phyloP scores from a whole-genome alignment of 306 rosid genomes.

The Fragaria vesca region DNA sequence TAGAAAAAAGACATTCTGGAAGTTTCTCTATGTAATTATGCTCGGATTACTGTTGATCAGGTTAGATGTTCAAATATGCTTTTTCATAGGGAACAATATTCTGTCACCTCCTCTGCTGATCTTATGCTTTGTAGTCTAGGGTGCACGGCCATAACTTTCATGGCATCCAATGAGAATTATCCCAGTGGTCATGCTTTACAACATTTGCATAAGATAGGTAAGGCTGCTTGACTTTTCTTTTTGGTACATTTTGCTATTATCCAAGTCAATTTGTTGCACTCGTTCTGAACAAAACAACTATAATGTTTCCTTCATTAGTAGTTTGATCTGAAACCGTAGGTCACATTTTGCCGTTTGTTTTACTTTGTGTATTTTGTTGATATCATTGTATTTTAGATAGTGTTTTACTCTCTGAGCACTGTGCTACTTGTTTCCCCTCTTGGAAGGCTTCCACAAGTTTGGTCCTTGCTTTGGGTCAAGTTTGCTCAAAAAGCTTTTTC shows the following conservation, averaged over 20 bases:
- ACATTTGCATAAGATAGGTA: conserved; percentile 65
- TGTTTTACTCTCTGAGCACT: not conserved
- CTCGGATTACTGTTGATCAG: conserved; percentile 67
- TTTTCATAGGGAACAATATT: conserved; percentile 11
- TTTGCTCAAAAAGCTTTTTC: not conserved
- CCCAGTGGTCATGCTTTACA: conserved; percentile 87
- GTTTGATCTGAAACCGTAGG: not conserved
- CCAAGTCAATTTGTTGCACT: not conserved
- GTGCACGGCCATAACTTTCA: conserved; percentile 66
- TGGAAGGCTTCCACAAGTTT: not conserved
- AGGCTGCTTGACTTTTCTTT: conserved; percentile 8
- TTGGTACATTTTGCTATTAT: not conserved
- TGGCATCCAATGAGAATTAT: conserved; percentile 86
- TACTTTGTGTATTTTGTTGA: not conserved
- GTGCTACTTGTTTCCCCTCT: not conserved
- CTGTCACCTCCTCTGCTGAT: conserved; percentile 26
- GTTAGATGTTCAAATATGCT: conserved; percentile 40
- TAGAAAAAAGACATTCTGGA: conserved; percentile 75
- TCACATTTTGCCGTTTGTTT: not conserved
- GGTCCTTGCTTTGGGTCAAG: not conserved
- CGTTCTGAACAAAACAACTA: not conserved
- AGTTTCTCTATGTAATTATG: conserved; percentile 57
- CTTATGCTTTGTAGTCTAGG: conserved; percentile 73
- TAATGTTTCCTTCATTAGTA: not conserved
- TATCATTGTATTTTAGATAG: not conserved